A percentile compares a stretch with the other conserved stretches of the same genome.
phyloP scores from a whole-genome alignment of 805 yeast genomes.

The Lipomyces spencermartinsiae region DNA sequence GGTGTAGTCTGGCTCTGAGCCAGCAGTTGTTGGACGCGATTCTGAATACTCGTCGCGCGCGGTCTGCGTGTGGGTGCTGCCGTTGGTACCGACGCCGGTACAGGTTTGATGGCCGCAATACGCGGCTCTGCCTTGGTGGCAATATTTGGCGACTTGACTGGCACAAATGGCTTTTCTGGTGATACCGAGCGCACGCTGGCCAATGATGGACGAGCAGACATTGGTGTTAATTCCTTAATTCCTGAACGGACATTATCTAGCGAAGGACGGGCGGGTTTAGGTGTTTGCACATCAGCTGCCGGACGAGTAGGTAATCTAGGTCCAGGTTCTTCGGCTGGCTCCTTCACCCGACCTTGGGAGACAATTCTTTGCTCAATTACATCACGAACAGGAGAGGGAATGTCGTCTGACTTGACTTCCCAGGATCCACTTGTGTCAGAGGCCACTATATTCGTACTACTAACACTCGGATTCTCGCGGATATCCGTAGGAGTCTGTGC shows the following conservation, averaged over 20 bases:
- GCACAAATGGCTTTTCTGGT: not conserved
- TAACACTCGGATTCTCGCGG: not conserved
- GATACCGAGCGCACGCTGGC: not conserved
- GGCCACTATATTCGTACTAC: not conserved
- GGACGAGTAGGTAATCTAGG: not conserved
- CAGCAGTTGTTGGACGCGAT: slow-evolving; percentile 37
- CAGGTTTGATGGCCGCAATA: not conserved
- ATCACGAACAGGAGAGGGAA: slow-evolving; percentile 16
- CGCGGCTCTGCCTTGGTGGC: not conserved
- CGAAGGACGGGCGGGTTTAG: not conserved
- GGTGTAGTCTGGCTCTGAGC: slow-evolving; percentile 45
- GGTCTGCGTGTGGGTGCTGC: slow-evolving; percentile 12
- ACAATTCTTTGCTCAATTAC: not conserved
- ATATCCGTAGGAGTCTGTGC: not conserved
- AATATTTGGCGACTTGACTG: not conserved
- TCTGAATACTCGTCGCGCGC: slow-evolving; percentile 37
- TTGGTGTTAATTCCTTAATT: not conserved
- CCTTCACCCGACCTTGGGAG: not conserved
- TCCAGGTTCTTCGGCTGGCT: not conserved
- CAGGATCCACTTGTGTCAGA: slow-evolving; percentile 17
- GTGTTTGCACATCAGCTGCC: not conserved
- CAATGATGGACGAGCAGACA: not conserved
- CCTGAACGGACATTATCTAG: not conserved
- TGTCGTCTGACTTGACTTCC: slow-evolving; percentile 18
- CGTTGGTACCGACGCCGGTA: not conserved